Percentiles rank a stretch among this genome's conserved stretches.
Conservation (phyloP, 192 early-diverging fungal species). For the Backusella morwellensis region DNA sequence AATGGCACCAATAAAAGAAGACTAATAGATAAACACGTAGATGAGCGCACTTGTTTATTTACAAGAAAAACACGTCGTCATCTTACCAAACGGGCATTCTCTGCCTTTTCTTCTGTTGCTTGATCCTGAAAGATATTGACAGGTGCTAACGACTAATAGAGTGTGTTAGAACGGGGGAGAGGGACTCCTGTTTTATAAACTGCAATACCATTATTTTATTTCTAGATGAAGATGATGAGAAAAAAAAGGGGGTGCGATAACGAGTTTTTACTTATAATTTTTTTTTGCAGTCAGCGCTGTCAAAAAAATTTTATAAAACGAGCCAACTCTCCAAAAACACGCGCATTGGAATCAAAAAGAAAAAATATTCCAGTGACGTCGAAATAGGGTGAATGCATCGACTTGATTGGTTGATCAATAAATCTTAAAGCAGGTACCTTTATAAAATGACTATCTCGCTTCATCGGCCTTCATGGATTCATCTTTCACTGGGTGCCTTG, state of each 20-base stretch:
- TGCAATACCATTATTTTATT: neutral
- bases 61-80: neutral
- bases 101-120: constrained; percentile 94
- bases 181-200: no score
- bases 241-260: neutral
- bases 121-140: constrained; percentile 95
- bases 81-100: constrained; percentile 93
- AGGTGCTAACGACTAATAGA: constrained; percentile 60
- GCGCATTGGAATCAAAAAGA: neutral
- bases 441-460: no score
- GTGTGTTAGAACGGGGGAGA: no score
- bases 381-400: neutral
- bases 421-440: no score
- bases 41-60: neutral
- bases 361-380: neutral
- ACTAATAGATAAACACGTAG: constrained; percentile 40
- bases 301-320: neutral
- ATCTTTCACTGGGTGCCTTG: no score
- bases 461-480: no score
- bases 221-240: constrained; percentile 4
- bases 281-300: neutral
- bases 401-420: neutral
- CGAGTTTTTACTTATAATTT: neutral
- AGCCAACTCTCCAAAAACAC: neutral
- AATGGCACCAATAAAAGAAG: constrained; percentile 97